Conservation (phyloP, 2,329 filamentous ascomycete genomes). For the Paramyrothecium sp. region DNA sequence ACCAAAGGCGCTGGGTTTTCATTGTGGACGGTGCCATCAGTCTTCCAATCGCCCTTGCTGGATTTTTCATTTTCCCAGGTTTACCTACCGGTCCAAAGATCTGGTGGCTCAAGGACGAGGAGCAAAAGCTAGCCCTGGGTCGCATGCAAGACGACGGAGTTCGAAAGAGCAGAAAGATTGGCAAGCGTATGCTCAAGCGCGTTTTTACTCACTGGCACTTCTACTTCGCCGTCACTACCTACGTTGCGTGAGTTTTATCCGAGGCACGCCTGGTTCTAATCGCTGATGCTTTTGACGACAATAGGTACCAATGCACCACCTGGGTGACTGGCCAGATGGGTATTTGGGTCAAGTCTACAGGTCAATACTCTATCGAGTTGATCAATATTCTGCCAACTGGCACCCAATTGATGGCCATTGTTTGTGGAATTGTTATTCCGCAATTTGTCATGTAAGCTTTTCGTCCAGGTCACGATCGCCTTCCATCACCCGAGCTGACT, state of each 20-base stretch:
- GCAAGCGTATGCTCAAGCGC: slow-evolving; percentile 20
- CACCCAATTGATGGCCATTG: slow-evolving; percentile 22
- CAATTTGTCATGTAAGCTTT: slow-evolving; percentile 9
- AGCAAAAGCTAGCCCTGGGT: slow-evolving; percentile 19
- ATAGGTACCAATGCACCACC: slow-evolving; percentile 16
- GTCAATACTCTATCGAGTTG: slow-evolving; percentile 15
- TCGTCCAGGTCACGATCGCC: too few species aligned
- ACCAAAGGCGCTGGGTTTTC: slow-evolving; percentile 27
- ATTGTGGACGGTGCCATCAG: slow-evolving; percentile 32
- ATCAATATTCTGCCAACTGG: slow-evolving; percentile 23
- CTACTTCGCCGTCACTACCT: slow-evolving; percentile 19
- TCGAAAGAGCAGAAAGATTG: slow-evolving; percentile 16
- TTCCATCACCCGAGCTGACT: background rate
- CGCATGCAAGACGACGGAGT: slow-evolving; percentile 20
- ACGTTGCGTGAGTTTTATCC: slow-evolving; percentile 13
- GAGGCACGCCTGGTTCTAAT: too few species aligned
- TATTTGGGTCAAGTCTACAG: slow-evolving; percentile 20
- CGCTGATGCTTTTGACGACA: background rate
- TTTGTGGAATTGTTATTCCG: slow-evolving; percentile 20
- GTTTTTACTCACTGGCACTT: slow-evolving; percentile 24
- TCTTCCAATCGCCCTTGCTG: slow-evolving; percentile 21
- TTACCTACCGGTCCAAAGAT: slow-evolving; percentile 18
- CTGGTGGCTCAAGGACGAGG: slow-evolving; percentile 21
- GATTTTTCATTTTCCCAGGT: slow-evolving; percentile 24
- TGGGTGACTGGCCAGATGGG: slow-evolving; percentile 22